A percentile compares a stretch with the other conserved stretches of the same genome.
Evolutionary conservation across 1,139 yeast species (phyloP).

Genomic region (Schwanniomyces etchellsii): DNA sequence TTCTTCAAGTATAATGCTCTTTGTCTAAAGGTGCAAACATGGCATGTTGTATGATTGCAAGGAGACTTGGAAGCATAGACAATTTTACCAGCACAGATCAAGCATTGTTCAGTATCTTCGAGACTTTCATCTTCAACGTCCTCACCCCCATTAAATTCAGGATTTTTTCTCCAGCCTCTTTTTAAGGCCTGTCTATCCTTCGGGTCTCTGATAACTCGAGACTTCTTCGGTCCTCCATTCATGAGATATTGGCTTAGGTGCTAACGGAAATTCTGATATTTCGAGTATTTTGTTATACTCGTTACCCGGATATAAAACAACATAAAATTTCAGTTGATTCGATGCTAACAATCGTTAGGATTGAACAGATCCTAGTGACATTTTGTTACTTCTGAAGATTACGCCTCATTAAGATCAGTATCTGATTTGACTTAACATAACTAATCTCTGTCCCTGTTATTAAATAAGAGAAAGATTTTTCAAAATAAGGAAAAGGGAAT

Average conservation of each 20-base stretch:
- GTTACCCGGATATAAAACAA: too few relatives aligned
- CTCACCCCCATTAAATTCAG: slow-evolving; percentile 14
- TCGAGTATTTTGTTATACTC: too few relatives aligned
- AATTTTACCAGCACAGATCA: slow-evolving; percentile 79
- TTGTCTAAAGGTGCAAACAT: slow-evolving; percentile 75
- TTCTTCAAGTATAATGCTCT: slow-evolving; percentile 72
- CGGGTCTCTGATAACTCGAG: slow-evolving; percentile 16
- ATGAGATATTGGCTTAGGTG: slow-evolving; percentile 1
- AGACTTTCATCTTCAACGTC: background rate
- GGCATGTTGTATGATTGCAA: slow-evolving; percentile 84
- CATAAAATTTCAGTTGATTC: too few relatives aligned
- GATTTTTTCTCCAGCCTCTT: slow-evolving; percentile 5
- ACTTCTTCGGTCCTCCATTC: slow-evolving; percentile 7
- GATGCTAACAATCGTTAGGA: too few relatives aligned
- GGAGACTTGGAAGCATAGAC: slow-evolving; percentile 64
- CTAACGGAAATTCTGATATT: too few relatives aligned
- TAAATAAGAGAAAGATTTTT: too few relatives aligned
- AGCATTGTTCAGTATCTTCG: slow-evolving; percentile 44
- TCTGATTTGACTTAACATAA: too few relatives aligned
- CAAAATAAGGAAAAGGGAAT: too few relatives aligned
- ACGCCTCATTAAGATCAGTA: too few relatives aligned
- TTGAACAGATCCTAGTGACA: too few relatives aligned
- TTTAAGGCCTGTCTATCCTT: slow-evolving; percentile 2
- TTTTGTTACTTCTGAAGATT: too few relatives aligned
- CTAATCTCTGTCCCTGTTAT: too few relatives aligned